Base-by-base conservation (phyloP, 805 yeast genomes). In the Metschnikowia rubicola region DNA sequence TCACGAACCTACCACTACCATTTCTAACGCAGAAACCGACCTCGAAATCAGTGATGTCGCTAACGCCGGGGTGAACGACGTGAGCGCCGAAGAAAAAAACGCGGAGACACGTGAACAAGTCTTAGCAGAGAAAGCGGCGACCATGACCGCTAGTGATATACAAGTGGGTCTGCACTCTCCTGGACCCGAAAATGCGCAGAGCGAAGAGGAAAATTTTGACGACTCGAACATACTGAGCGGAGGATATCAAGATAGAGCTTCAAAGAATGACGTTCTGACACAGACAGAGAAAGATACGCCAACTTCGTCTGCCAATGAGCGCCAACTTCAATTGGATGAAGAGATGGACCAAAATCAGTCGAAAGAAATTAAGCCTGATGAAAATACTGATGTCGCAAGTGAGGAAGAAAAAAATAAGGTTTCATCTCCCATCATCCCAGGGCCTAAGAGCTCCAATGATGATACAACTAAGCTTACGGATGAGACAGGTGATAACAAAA, bases 1-100 rank as follows among this genome's bases (percentile, higher is more conserved):
- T 21, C 26, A 21, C 26, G 26, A 21, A 8, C 8, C 38, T 11
- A 19, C 4, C 11, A 37, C 34, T 28, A 19, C 32, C 10, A 36
- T 39, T 21, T 19, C 43, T 12, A 17, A 39, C 19, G 36, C 19
- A 21, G 31, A 32, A 10, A 12, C 32, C 4, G 19, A 30, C 17
- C 11, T 10, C 8, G 21, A 17, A 3, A 8, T 26, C 13, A 28
- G n/a, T 12, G 9, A 17, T 1, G 29, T 39, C 6, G 41, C 26
- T 8, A 19, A 17, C 11, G 39, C 8, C 10, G 13, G n/a, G 28
- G 56, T 51, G 40, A 47, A 43, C 41, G 57, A 53, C 48, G 54
- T 53, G 11, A 37, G 55, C n/a, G 56, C 58, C 17, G 56, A 47
- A 21, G 51, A 44, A 21, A 52, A 48, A 32, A 50, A 33, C 2